Evolutionary conservation across 768 basidiomycete genomes (phyloP).

Genomic region (Termitomyces sp.): DNA sequence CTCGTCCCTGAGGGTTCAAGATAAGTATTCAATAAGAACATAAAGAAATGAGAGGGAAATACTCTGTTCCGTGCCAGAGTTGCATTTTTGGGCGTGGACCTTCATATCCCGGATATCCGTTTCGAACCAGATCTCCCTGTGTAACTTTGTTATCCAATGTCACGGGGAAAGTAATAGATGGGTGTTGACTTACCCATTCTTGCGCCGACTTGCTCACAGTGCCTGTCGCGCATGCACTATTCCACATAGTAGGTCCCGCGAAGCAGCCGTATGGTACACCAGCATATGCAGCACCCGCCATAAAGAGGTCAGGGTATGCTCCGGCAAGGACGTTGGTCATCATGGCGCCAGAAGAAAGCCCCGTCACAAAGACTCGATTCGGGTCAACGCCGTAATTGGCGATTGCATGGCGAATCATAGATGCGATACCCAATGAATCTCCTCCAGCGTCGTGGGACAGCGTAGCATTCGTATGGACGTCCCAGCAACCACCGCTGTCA

Average conservation of each 20-base stretch:
- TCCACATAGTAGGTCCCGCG: conserved; percentile 45
- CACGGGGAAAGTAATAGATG: background rate
- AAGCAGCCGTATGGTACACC: conserved; percentile 55
- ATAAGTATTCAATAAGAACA: background rate
- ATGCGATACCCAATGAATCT: conserved; percentile 49
- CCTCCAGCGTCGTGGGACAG: conserved; percentile 53
- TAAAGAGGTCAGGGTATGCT: conserved; percentile 51
- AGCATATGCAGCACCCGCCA: conserved; percentile 45
- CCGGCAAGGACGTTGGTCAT: conserved; percentile 55
- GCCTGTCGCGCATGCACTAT: conserved; percentile 41
- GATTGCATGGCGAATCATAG: conserved; percentile 43
- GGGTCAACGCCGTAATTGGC: conserved; percentile 42
- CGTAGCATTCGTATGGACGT: conserved; percentile 44
- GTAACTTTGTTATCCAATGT: background rate
- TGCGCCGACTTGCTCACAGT: conserved; percentile 37
- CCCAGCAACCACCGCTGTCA: conserved; percentile 45
- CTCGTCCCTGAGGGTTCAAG: conserved; percentile 32
- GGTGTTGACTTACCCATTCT: conserved; percentile 35
- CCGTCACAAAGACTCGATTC: conserved; percentile 44
- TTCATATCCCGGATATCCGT: conserved; percentile 48
- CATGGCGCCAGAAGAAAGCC: conserved; percentile 53
- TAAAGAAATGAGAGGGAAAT: conserved; percentile 1
- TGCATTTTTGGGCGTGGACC: conserved; percentile 47
- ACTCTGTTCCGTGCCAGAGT: conserved; percentile 50
- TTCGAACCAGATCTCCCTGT: conserved; percentile 38